A percentile compares a stretch with the other conserved stretches of the same genome.
These are phyloP conservation scores for Silene coronaria DNA, from an alignment of 179 eudicot species.

Conservation along the genomic window DNA sequence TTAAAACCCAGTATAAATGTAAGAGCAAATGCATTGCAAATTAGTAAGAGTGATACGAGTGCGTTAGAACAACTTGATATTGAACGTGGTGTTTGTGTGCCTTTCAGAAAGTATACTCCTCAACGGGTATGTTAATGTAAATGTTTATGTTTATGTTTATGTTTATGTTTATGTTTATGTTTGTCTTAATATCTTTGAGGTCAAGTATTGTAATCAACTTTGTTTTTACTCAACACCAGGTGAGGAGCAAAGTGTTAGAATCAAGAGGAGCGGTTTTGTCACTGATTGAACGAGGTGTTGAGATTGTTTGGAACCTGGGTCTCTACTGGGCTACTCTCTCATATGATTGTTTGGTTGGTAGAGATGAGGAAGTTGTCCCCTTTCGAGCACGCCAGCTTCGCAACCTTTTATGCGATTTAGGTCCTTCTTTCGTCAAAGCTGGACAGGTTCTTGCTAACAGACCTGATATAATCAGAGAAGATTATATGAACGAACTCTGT, in stretches of 20 bases:
- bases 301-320: conserved; percentile 92
- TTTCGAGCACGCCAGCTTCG: conserved; percentile 86
- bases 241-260: conserved; percentile 83
- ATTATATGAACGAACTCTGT: conserved; percentile 96
- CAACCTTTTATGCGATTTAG: conserved; percentile 75
- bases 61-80: conserved; percentile 85
- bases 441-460: conserved; percentile 96
- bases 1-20: conserved; percentile 13
- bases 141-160: too few relatives aligned
- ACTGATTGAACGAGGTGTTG: conserved; percentile 66
- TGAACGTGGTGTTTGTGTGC: conserved; percentile 97
- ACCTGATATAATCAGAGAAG: conserved; percentile 98
- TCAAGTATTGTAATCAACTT: not conserved
- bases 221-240: conserved; percentile 44
- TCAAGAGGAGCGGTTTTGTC: conserved; percentile 75
- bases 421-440: conserved; percentile 96
- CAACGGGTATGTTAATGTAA: conserved; percentile 51
- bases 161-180: too few relatives aligned
- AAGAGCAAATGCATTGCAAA: conserved; percentile 33
- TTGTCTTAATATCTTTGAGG: too few relatives aligned
- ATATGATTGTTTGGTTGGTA: conserved; percentile 77
- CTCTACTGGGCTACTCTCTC: conserved; percentile 70
- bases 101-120: conserved; percentile 88
- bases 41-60: conserved; percentile 26
- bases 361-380: conserved; percentile 90